Evolutionary conservation across 129 eudicot species (phyloP).

Genomic region (Dittrichia graveolens): DNA sequence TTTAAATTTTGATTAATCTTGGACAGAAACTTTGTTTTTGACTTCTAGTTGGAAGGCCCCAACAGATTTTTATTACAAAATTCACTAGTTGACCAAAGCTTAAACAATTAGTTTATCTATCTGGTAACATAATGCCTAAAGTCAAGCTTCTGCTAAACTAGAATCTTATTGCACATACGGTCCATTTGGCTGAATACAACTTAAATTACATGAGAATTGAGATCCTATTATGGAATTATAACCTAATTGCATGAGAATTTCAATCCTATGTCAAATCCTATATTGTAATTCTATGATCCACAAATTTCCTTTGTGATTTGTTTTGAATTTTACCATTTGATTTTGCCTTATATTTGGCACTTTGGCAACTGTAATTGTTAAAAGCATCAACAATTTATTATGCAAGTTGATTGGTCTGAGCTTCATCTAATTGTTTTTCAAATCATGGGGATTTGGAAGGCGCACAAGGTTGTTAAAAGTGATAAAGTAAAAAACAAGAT

Average conservation of each 20-base stretch:
- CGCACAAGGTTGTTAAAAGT: neutral
- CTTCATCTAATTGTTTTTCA: neutral
- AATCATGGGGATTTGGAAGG: neutral
- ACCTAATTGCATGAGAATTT: neutral
- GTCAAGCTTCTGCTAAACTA: neutral
- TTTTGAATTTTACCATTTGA: neutral
- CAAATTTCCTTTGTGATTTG: neutral
- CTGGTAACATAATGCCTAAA: neutral
- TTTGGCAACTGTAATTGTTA: conserved; percentile 5
- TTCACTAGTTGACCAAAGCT: neutral
- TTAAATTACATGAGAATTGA: neutral
- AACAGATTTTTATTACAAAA: neutral
- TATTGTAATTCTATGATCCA: neutral
- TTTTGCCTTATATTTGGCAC: neutral
- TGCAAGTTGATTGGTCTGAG: conserved; percentile 4
- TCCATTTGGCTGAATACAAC: conserved; percentile 12
- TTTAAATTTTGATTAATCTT: neutral
- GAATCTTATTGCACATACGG: conserved; percentile 3
- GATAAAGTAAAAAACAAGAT: neutral
- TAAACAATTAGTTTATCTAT: neutral
- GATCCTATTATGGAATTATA: neutral
- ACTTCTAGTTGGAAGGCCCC: neutral
- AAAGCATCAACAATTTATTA: neutral
- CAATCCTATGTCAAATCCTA: neutral
- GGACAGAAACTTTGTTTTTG: neutral